Conservation (phyloP, 331 rosid genomes). For the Phaseolus coccineus region DNA sequence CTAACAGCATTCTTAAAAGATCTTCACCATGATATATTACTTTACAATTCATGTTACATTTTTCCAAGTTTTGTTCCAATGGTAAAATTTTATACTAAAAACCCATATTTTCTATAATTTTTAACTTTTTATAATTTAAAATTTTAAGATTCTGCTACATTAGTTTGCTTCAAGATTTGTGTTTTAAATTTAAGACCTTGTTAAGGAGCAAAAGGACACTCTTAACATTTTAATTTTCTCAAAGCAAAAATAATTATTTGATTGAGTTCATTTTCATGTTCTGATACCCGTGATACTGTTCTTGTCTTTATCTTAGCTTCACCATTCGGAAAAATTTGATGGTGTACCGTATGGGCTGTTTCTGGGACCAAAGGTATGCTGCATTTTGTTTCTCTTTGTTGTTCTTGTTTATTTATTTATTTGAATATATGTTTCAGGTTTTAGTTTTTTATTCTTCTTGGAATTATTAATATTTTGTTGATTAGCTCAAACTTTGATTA, state of each 20-base stretch:
- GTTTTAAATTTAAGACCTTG: no score
- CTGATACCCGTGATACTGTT: constrained; percentile 40
- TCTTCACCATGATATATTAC: no score
- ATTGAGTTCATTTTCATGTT: constrained; percentile 19
- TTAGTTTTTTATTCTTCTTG: not conserved
- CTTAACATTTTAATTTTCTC: not conserved
- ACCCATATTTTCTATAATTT: no score
- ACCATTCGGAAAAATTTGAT: constrained; percentile 86
- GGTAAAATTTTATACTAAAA: no score
- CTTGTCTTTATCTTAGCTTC: constrained; percentile 68
- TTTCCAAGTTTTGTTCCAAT: no score
- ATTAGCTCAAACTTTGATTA: not conserved
- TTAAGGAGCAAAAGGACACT: no score
- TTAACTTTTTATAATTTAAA: no score
- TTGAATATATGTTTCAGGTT: not conserved
- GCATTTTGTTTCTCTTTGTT: not conserved
- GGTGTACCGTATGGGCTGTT: constrained; percentile 98
- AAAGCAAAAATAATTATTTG: not conserved
- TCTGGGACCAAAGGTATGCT: constrained; percentile 89
- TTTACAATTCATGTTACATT: no score
- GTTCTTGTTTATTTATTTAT: not conserved
- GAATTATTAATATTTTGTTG: not conserved
- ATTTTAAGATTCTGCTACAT: no score
- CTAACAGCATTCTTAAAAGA: no score
- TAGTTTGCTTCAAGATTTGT: no score